Evolutionary conservation across 805 yeast genomes (phyloP).

Genomic region (Cyberlindnera maritima): DNA sequence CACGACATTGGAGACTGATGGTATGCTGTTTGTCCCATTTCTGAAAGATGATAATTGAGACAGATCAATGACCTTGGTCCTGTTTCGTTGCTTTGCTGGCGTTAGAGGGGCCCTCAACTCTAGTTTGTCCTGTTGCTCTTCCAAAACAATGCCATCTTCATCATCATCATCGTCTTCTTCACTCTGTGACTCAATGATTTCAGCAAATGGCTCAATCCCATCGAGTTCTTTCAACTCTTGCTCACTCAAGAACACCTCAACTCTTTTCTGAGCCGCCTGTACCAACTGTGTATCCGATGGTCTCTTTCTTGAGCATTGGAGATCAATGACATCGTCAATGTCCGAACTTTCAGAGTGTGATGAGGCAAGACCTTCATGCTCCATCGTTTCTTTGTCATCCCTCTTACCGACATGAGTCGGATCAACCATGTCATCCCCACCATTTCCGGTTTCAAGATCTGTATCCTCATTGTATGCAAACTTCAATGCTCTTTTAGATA

Average conservation of each 20-base stretch:
- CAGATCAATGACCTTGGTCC: background rate
- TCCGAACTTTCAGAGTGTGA: no score
- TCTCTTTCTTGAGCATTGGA: constrained; percentile 2
- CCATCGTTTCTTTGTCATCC: background rate
- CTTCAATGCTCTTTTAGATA: constrained; percentile 4
- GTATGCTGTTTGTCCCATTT: constrained; percentile 5
- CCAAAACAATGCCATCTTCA: background rate
- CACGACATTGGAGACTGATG: background rate
- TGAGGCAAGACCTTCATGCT: background rate
- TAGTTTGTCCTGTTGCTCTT: background rate
- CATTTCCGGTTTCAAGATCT: constrained; percentile 3
- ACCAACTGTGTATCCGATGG: constrained; percentile 9
- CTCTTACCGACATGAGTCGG: background rate
- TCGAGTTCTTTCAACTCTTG: constrained; percentile 5
- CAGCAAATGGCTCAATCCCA: background rate
- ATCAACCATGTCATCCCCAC: background rate
- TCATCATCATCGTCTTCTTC: background rate
- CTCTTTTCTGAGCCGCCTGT: constrained; percentile 2
- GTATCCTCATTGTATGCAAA: constrained; percentile 6
- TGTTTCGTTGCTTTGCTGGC: background rate
- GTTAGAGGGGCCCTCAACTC: background rate
- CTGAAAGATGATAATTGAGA: constrained; percentile 14
- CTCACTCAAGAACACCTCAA: constrained; percentile 1
- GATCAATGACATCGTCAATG: no score
- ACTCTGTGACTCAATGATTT: background rate